Conservation (phyloP, 805 yeast species). For the Pichia heedii region DNA sequence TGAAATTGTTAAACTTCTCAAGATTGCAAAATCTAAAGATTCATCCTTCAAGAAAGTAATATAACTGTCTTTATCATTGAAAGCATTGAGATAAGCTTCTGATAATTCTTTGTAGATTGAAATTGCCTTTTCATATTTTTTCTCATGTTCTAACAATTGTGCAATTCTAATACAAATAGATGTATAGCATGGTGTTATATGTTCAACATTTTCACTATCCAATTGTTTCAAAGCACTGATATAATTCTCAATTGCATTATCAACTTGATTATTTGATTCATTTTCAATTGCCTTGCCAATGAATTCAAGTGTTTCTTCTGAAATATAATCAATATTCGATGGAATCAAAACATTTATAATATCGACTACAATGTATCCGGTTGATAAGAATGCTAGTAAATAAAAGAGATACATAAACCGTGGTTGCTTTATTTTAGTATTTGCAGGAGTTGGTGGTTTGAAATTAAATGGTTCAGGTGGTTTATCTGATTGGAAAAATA, state of each 20-base stretch:
- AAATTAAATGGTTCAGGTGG: slow-evolving; percentile 2
- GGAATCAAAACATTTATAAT: neutral
- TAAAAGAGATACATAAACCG: neutral
- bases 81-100: slow-evolving; percentile 8
- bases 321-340: slow-evolving; percentile 8
- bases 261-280: slow-evolving; percentile 33
- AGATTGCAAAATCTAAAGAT: slow-evolving; percentile 13
- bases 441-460: neutral
- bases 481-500: slow-evolving; percentile 1
- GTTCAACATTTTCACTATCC: slow-evolving; percentile 42
- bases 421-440: neutral
- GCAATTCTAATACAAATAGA: slow-evolving; percentile 79
- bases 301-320: slow-evolving; percentile 9
- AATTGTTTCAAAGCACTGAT: slow-evolving; percentile 61
- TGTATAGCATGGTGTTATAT: slow-evolving; percentile 68
- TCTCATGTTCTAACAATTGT: slow-evolving; percentile 58
- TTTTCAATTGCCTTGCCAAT: slow-evolving; percentile 10
- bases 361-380: neutral
- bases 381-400: neutral
- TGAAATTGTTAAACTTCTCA: slow-evolving; percentile 15
- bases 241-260: slow-evolving; percentile 63
- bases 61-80: slow-evolving; percentile 7
- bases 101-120: slow-evolving; percentile 18
- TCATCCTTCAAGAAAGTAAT: slow-evolving; percentile 5
- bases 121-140: slow-evolving; percentile 20